Percentiles rank a stretch among this genome's conserved stretches.
Conservation (phyloP, 225 moss, liverwort and hornwort species). For the Bryoerythrophyllum caledonicum region DNA sequence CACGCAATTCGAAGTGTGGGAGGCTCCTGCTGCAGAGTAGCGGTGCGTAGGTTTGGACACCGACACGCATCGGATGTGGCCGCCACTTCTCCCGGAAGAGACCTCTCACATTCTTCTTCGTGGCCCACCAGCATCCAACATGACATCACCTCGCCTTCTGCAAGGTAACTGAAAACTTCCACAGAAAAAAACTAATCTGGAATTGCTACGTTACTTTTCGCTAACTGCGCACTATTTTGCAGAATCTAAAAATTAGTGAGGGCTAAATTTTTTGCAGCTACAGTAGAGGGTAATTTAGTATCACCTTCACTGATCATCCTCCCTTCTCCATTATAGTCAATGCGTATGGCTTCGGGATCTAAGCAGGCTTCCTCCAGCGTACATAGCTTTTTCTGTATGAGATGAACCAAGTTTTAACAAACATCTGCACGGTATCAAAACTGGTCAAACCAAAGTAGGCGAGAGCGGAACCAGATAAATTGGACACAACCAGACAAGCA, state of each 20-base stretch:
- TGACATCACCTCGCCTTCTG: background rate
- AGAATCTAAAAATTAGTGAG: too few species aligned
- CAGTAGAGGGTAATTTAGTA: too few species aligned
- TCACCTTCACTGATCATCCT: too few species aligned
- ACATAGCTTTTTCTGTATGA: background rate
- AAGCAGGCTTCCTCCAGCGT: background rate
- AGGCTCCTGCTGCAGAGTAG: background rate
- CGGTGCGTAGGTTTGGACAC: conserved; percentile 13
- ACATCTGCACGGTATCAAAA: background rate
- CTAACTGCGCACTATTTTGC: too few species aligned
- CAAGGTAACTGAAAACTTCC: background rate
- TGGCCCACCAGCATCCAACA: background rate
- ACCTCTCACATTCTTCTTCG: background rate
- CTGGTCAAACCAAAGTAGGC: background rate
- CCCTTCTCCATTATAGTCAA: too few species aligned
- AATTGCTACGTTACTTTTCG: background rate
- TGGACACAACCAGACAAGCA: conserved; percentile 17
- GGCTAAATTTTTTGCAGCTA: too few species aligned
- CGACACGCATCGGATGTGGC: conserved; percentile 16
- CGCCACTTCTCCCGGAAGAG: conserved; percentile 32
- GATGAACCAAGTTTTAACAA: background rate
- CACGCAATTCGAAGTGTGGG: background rate
- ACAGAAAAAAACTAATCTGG: background rate
- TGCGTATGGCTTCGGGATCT: too few species aligned
- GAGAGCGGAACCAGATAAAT: background rate